Evolutionary conservation across 2,329 filamentous ascomycete genomes (phyloP).

Genomic region (Fusarium odoratissimum): DNA sequence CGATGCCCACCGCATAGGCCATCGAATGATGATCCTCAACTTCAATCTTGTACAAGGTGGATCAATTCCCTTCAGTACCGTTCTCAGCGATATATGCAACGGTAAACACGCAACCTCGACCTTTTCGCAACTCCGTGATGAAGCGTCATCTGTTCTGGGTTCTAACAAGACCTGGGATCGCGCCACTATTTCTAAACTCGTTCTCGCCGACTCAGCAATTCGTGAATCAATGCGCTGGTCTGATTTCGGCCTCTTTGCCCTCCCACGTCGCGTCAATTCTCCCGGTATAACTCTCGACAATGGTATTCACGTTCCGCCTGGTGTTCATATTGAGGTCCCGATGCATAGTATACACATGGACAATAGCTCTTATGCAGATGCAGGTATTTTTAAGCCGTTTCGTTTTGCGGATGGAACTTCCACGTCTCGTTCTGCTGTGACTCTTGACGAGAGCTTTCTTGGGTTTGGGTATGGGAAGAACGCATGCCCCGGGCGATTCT

Average conservation of each 20-base stretch:
- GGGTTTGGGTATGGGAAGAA: neutral
- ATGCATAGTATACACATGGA: neutral
- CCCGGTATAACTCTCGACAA: neutral
- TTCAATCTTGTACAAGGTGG: conserved; percentile 2
- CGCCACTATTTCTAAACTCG: neutral
- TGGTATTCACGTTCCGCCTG: neutral
- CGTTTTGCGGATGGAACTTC: neutral
- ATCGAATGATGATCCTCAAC: neutral
- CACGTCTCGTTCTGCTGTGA: neutral
- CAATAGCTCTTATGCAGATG: neutral
- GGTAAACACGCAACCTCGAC: neutral
- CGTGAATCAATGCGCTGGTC: conserved; percentile 3
- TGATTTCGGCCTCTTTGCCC: neutral
- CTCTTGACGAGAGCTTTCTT: neutral
- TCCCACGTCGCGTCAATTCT: neutral
- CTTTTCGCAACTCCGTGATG: neutral
- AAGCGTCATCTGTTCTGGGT: neutral
- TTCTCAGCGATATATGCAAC: neutral
- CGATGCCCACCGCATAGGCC: neutral
- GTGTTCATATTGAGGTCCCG: neutral
- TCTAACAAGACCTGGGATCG: neutral
- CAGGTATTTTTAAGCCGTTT: neutral
- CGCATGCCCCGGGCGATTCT: neutral
- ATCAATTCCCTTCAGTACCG: neutral
- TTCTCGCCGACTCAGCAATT: neutral